Percentiles rank a stretch among this genome's conserved stretches.
Evolutionary conservation across 495 filamentous ascomycete species (phyloP).

Genomic region (Neurospora sp.): DNA sequence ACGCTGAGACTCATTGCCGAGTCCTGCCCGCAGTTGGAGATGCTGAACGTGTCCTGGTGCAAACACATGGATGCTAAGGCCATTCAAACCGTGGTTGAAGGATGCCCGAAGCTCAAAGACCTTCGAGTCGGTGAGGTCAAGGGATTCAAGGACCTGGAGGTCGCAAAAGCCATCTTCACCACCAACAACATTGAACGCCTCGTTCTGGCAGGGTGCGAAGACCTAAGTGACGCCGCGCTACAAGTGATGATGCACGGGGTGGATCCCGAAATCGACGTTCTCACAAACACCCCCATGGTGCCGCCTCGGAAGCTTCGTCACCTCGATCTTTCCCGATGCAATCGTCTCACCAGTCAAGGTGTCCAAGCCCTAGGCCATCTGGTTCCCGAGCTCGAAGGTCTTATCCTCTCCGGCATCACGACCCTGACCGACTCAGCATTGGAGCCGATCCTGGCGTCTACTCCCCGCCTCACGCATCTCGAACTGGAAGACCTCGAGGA

Average conservation of each 20-base stretch:
- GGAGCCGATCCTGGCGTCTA: constrained; percentile 59
- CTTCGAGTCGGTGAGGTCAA: constrained; percentile 72
- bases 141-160: constrained; percentile 62
- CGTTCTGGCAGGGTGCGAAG: constrained; percentile 64
- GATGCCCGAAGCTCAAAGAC: constrained; percentile 65
- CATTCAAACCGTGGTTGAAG: constrained; percentile 58
- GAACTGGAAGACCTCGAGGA: constrained; percentile 79
- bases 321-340: constrained; percentile 74
- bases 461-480: constrained; percentile 69
- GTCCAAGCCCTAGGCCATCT: constrained; percentile 58
- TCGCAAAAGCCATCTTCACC: constrained; percentile 62
- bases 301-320: constrained; percentile 72
- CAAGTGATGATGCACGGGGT: constrained; percentile 61
- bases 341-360: constrained; percentile 57
- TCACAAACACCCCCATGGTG: constrained; percentile 66
- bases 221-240: constrained; percentile 63
- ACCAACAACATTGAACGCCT: constrained; percentile 74
- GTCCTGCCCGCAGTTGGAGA: constrained; percentile 70
- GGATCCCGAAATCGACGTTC: constrained; percentile 63
- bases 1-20: constrained; percentile 81
- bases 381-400: constrained; percentile 68
- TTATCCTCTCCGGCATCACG: constrained; percentile 66
- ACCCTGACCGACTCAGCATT: constrained; percentile 65
- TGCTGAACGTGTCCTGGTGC: constrained; percentile 88
- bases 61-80: constrained; percentile 73